Conservation (phyloP, 2,329 filamentous ascomycete genomes). For the Coniosporium tulheliwenetii region DNA sequence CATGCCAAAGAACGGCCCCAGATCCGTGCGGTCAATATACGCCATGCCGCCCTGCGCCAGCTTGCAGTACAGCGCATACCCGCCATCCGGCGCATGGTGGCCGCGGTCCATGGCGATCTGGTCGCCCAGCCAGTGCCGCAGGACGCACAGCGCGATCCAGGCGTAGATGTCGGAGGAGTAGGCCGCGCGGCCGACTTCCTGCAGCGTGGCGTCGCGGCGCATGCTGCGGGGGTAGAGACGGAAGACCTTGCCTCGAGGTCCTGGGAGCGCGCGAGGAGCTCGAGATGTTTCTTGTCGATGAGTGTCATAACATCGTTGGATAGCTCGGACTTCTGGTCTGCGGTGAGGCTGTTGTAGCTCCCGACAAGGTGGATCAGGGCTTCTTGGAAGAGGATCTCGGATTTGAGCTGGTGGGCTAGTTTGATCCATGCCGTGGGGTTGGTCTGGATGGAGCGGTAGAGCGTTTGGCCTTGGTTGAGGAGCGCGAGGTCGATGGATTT, state of each 20-base stretch:
- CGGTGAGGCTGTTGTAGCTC: constrained; percentile 17
- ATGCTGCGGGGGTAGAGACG: too few relatives aligned
- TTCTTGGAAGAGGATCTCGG: constrained; percentile 28
- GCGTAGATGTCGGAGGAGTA: constrained; percentile 33
- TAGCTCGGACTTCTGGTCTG: constrained; percentile 6
- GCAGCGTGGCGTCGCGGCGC: constrained; percentile 1
- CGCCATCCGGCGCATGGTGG: constrained; percentile 25
- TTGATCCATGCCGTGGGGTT: constrained; percentile 30
- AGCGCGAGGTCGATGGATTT: constrained; percentile 32
- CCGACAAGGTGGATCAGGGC: constrained; percentile 28
- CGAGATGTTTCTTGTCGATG: constrained; percentile 8
- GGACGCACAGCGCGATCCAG: constrained; percentile 33
- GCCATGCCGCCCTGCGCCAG: constrained; percentile 23
- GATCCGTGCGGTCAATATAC: constrained; percentile 25
- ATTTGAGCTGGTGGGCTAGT: constrained; percentile 29
- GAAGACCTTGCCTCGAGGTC: too few relatives aligned
- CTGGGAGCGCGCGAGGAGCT: constrained; percentile 3
- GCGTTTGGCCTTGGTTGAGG: constrained; percentile 27
- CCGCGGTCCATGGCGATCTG: constrained; percentile 15
- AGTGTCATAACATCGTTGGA: background rate
- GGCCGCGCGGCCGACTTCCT: constrained; percentile 21
- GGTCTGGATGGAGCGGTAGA: constrained; percentile 27
- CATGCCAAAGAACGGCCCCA: constrained; percentile 19
- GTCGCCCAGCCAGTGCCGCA: constrained; percentile 28
- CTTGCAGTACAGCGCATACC: constrained; percentile 27